phyloP scores from a whole-genome alignment of 208 protist species.

The Endotrypanum monterogeii region DNA sequence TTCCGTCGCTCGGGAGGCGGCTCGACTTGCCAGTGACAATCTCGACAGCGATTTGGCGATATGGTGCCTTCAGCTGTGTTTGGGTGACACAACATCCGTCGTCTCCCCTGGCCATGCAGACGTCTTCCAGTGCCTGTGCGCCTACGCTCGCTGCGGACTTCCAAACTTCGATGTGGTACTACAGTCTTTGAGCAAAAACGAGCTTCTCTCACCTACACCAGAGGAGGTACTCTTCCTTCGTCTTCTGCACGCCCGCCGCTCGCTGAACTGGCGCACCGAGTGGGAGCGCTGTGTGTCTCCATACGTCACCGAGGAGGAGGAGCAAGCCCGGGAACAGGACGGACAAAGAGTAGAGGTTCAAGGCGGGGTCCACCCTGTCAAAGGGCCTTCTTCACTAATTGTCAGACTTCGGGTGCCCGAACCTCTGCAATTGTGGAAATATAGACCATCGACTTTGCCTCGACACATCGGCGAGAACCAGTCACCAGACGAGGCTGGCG shows the following conservation, averaged over 20 bases:
- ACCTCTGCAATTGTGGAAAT: neutral
- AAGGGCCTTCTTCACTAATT: neutral
- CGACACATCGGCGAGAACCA: neutral
- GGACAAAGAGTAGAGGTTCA: neutral
- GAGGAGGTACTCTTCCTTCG: conserved; percentile 70
- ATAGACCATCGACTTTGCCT: neutral
- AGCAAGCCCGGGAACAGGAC: neutral
- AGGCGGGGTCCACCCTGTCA: neutral
- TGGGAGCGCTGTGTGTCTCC: conserved; percentile 36
- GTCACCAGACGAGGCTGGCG: neutral
- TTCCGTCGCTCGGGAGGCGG: conserved; percentile 22
- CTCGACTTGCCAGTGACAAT: conserved; percentile 31
- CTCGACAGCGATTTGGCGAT: conserved; percentile 28
- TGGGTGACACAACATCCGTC: conserved; percentile 27
- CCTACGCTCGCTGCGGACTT: conserved; percentile 58
- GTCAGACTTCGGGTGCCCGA: conserved; percentile 1
- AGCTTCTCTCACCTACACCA: conserved; percentile 40
- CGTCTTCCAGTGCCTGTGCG: conserved; percentile 60
- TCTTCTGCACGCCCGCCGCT: conserved; percentile 67
- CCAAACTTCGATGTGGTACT: conserved; percentile 66
- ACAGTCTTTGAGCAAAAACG: conserved; percentile 54
- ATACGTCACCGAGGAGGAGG: neutral
- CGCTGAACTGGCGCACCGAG: conserved; percentile 44
- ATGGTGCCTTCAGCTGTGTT: conserved; percentile 49
- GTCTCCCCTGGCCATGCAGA: conserved; percentile 45